Evolutionary conservation across 2,329 filamentous ascomycete species (phyloP), one percentile per base, ranked within the genome.

Genomic region (Trichoderma simmonsii): DNA sequence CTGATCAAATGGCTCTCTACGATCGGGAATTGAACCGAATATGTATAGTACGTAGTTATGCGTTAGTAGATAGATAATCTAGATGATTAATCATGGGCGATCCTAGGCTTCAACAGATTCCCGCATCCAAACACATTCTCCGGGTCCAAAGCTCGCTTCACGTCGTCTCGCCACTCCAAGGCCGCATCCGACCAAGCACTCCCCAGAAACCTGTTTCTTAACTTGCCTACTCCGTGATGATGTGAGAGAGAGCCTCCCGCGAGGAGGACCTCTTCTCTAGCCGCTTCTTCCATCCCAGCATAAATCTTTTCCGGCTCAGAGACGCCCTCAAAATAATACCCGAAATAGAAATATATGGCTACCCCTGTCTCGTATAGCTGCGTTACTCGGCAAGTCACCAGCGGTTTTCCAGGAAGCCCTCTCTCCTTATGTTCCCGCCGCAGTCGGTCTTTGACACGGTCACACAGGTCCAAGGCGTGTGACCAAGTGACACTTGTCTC

Each of bases 231-330:
- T 2, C 64, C 64, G 43, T 68, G 64, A 36, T 68, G 64, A 36
- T 68, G 64, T 21, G 64, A 68, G 3, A 68, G 24, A 4, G 64
- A 54, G 4, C 64, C 64, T 34, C 64, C 64, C 4, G 28, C n/a
- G 4, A 68, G 28, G 6, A 68, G 12, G 9, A 68, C 36, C 48
- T 68, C 64, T 2, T 59, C 48, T 26, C 64, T 43, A 0, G 64
- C 64, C 7, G 64, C 64, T 21, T 68, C 64, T 59, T 68, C 64
- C 64, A 68, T n/a, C 39, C n/a, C 30, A 12, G 64, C 43, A 24
- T 68, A 68, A 7, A 36, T 24, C 15, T 15, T 54, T 24, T 32
- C 64, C 18, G 60, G 60, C n/a, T 63, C 60, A 39, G n/a, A 8
- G 11, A 63, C 60, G 3, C 60, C 60, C n/a, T 63, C 32, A 18